Evolutionary conservation across 768 basidiomycete species (phyloP).

Genomic region (Tricholomella constricta): DNA sequence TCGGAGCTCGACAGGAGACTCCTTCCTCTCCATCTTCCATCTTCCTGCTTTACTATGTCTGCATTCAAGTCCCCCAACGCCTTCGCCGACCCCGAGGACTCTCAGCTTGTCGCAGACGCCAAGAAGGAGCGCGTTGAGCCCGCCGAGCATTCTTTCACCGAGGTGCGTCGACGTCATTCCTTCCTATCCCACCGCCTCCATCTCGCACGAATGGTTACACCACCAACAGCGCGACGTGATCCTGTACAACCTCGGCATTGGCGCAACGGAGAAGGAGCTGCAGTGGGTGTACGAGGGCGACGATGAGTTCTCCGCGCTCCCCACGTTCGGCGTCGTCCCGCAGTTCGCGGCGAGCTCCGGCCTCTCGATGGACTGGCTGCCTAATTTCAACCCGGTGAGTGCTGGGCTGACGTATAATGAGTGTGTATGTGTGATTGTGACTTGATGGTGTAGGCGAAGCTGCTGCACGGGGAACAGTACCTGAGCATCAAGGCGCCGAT

Average conservation of each 20-base stretch:
- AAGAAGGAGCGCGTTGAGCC: slow-evolving; percentile 63
- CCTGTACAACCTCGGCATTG: slow-evolving; percentile 93
- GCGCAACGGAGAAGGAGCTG: slow-evolving; percentile 90
- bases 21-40: neutral
- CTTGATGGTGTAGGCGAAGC: slow-evolving; percentile 70
- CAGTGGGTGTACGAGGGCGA: slow-evolving; percentile 91
- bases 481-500: slow-evolving; percentile 84
- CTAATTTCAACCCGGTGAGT: slow-evolving; percentile 90
- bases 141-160: slow-evolving; percentile 73
- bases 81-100: slow-evolving; percentile 80
- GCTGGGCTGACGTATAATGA: no score
- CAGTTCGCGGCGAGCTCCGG: slow-evolving; percentile 76
- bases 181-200: neutral
- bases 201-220: no score
- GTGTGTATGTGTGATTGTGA: no score
- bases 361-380: slow-evolving; percentile 81
- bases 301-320: slow-evolving; percentile 82
- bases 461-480: slow-evolving; percentile 98
- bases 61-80: slow-evolving; percentile 46
- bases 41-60: slow-evolving; percentile 26
- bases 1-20: neutral
- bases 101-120: slow-evolving; percentile 77
- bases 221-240: slow-evolving; percentile 71
- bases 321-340: slow-evolving; percentile 95
- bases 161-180: slow-evolving; percentile 38